phyloP scores from a whole-genome alignment of 495 filamentous ascomycete genomes.

The Emericellopsis terricola region DNA sequence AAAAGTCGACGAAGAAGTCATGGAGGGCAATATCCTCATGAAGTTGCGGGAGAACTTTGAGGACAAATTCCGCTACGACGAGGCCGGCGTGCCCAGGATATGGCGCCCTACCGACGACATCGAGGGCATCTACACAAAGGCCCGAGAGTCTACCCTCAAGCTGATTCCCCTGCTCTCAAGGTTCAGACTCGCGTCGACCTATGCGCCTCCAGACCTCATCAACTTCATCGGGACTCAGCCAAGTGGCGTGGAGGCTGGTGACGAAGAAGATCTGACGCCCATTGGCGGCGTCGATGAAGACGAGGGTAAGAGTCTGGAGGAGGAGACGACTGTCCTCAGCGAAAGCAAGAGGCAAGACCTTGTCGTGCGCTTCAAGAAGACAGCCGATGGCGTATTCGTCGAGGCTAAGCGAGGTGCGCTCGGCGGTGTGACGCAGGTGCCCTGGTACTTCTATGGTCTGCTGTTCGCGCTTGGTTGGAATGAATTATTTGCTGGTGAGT shows the following conservation, averaged over 20 bases:
- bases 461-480: conserved; percentile 91
- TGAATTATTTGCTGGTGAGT: conserved; percentile 77
- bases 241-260: conserved; percentile 52
- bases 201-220: conserved; percentile 58
- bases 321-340: conserved; percentile 85
- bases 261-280: conserved; percentile 73
- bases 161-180: conserved; percentile 76
- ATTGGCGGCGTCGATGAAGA: conserved; percentile 87
- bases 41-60: conserved; percentile 98
- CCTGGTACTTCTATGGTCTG: conserved; percentile 82
- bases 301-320: conserved; percentile 79
- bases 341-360: conserved; percentile 81
- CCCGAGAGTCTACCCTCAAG: conserved; percentile 75
- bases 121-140: conserved; percentile 79
- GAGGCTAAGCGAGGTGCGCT: conserved; percentile 95
- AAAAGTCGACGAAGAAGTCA: conserved; percentile 93
- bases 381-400: conserved; percentile 89
- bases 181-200: conserved; percentile 57
- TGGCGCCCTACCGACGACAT: conserved; percentile 97
- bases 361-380: conserved; percentile 90
- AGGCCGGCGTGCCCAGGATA: conserved; percentile 82
- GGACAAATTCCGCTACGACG: conserved; percentile 97
- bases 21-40: conserved; percentile 87
- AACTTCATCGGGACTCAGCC: conserved; percentile 71
- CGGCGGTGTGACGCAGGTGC: conserved; percentile 86